phyloP scores from a whole-genome alignment of 306 rosid genomes.

The Glycine latifolia region DNA sequence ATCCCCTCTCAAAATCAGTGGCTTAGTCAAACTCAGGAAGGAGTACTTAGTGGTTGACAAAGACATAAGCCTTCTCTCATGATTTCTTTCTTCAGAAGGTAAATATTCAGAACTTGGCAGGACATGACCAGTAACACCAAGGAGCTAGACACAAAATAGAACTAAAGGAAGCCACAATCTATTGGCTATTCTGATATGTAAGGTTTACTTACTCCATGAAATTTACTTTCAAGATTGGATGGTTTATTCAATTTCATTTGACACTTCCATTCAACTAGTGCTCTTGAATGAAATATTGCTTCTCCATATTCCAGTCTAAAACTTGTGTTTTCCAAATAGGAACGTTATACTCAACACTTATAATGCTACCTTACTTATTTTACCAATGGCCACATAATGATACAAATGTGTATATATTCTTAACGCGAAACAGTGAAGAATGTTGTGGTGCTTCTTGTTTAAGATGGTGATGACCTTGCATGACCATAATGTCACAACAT shows the following conservation, averaged over 20 bases:
- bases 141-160: slow-evolving; percentile 16
- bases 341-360: neutral
- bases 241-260: slow-evolving; percentile 20
- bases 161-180: neutral
- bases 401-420: slow-evolving; percentile 4
- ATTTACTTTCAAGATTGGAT: slow-evolving; percentile 11
- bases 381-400: too few species aligned
- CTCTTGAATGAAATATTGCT: neutral
- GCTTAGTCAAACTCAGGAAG: slow-evolving; percentile 14
- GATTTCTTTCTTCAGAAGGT: slow-evolving; percentile 19
- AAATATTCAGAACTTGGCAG: slow-evolving; percentile 1
- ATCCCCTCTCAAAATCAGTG: neutral
- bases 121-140: neutral
- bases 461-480: slow-evolving; percentile 20
- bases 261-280: neutral
- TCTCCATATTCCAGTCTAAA: neutral
- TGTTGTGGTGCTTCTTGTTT: neutral
- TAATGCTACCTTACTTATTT: neutral
- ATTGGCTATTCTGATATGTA: slow-evolving; percentile 1
- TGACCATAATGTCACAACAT: slow-evolving; percentile 2
- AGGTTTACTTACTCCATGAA: neutral
- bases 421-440: neutral
- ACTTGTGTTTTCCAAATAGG: neutral
- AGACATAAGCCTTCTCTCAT: slow-evolving; percentile 5
- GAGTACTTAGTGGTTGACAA: neutral